These are phyloP conservation scores for Ceratobasidium sp. DNA, from an alignment of 1,284 basidiomycete genomes.

Conservation along the genomic window DNA sequence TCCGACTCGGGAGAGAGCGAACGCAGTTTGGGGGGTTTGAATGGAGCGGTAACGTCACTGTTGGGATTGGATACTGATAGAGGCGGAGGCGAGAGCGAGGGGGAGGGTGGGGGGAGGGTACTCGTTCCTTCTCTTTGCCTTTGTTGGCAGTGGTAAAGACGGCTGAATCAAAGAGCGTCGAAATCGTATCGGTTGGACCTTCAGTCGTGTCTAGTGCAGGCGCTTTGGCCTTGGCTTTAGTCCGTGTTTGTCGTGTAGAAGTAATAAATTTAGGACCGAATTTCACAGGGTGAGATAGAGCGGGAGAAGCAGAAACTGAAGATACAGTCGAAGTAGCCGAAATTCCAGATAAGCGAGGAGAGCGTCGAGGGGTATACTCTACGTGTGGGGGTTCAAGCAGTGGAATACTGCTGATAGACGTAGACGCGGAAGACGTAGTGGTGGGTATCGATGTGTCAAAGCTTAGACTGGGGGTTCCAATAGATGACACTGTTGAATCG, in stretches of 20 bases:
- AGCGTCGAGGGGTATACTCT: slow-evolving; percentile 31
- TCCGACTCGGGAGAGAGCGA: slow-evolving; percentile 29
- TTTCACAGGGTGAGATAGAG: slow-evolving; percentile 8
- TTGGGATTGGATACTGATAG: not conserved
- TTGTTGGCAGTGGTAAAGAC: slow-evolving; percentile 5
- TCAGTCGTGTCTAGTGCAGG: not conserved
- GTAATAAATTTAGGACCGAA: slow-evolving; percentile 11
- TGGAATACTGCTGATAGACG: not conserved
- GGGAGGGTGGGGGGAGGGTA: slow-evolving; percentile 1
- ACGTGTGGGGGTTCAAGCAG: not conserved
- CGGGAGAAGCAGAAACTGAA: slow-evolving; percentile 6
- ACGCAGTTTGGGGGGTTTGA: slow-evolving; percentile 4
- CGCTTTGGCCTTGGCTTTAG: slow-evolving; percentile 24
- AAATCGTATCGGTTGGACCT: slow-evolving; percentile 19
- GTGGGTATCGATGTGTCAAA: slow-evolving; percentile 33
- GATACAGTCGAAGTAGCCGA: slow-evolving; percentile 21
- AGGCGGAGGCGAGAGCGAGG: not conserved
- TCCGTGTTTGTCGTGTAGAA: not conserved
- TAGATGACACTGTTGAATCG: slow-evolving; percentile 12
- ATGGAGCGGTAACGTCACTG: too few relatives aligned
- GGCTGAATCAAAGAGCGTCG: not conserved
- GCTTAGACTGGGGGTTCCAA: not conserved
- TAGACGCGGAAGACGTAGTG: slow-evolving; percentile 4
- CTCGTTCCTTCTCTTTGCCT: slow-evolving; percentile 32
- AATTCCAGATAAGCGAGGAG: slow-evolving; percentile 34